Percentiles rank a stretch among this genome's conserved stretches.
phyloP scores from a whole-genome alignment of 306 rosid genomes.

The Carpinus viminea region DNA sequence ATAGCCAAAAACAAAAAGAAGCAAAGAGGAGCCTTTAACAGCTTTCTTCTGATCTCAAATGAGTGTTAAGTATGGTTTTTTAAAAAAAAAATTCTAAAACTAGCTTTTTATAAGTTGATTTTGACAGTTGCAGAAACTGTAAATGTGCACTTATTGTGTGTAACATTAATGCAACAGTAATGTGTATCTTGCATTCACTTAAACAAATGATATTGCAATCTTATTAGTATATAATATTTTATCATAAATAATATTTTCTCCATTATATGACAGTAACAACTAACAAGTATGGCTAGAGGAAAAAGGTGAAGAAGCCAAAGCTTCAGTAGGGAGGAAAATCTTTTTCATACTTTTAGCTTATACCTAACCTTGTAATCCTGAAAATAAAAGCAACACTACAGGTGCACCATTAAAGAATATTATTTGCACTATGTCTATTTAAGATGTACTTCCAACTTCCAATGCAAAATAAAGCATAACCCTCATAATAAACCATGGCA shows the following conservation, averaged over 20 bases:
- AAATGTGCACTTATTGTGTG: not conserved
- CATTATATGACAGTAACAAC: not conserved
- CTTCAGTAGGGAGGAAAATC: not conserved
- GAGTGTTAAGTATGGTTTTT: not conserved
- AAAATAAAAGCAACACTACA: not conserved
- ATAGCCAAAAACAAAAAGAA: slow-evolving; percentile 4
- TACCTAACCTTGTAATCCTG: not conserved
- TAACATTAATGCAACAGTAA: not conserved
- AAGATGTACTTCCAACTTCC: not conserved
- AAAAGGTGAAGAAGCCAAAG: not conserved
- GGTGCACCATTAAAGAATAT: not conserved
- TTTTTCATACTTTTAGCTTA: not conserved
- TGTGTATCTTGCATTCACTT: not conserved
- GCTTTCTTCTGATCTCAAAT: not conserved
- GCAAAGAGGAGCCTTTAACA: not conserved
- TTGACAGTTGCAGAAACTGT: too few species aligned
- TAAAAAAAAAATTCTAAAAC: too few species aligned
- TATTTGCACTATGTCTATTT: not conserved
- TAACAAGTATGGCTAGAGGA: not conserved
- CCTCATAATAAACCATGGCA: not conserved
- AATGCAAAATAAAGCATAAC: not conserved
- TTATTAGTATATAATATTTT: not conserved
- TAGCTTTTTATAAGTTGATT: too few species aligned
- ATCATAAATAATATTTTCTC: not conserved
- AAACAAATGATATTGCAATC: not conserved